These are phyloP conservation scores for Stagonosporopsis cucurbitacearum DNA, from an alignment of 2,329 filamentous ascomycete genomes.

Conservation along the genomic window DNA sequence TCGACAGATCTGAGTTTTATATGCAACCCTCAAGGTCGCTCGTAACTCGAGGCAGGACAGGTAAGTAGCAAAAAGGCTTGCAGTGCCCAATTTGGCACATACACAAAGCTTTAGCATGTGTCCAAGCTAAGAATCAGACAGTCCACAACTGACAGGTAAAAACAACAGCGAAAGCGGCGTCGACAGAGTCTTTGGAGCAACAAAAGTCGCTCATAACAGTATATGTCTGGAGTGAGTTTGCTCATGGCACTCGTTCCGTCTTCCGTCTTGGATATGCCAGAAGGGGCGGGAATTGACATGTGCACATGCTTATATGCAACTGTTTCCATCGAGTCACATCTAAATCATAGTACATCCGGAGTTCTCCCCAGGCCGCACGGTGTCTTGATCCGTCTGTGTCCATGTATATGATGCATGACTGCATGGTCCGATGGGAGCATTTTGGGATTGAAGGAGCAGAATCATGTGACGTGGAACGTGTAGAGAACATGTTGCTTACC, in stretches of 20 bases:
- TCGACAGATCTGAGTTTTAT: constrained; percentile 6
- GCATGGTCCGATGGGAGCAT: background rate
- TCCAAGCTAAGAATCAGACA: background rate
- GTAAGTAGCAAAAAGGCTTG: background rate
- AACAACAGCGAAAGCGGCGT: background rate
- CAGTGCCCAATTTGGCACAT: background rate
- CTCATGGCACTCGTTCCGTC: constrained; percentile 28
- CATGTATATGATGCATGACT: too few species aligned
- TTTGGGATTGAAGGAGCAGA: constrained; percentile 15
- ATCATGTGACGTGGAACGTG: constrained; percentile 5
- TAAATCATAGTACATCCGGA: constrained; percentile 24
- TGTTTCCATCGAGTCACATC: constrained; percentile 23
- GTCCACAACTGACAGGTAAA: background rate
- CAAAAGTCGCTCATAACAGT: background rate
- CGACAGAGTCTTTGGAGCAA: background rate
- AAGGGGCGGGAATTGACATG: constrained; percentile 3
- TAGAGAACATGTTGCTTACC: constrained; percentile 55
- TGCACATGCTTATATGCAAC: constrained; percentile 18
- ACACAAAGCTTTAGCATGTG: background rate
- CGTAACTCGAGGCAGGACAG: background rate
- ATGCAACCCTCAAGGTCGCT: background rate
- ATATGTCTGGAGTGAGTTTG: constrained; percentile 22
- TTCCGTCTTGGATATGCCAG: constrained; percentile 4
- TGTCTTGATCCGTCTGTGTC: constrained; percentile 14
- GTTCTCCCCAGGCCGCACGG: background rate